Conservation (phyloP, 2,329 filamentous ascomycete species). For the Claviceps quebecensis region DNA sequence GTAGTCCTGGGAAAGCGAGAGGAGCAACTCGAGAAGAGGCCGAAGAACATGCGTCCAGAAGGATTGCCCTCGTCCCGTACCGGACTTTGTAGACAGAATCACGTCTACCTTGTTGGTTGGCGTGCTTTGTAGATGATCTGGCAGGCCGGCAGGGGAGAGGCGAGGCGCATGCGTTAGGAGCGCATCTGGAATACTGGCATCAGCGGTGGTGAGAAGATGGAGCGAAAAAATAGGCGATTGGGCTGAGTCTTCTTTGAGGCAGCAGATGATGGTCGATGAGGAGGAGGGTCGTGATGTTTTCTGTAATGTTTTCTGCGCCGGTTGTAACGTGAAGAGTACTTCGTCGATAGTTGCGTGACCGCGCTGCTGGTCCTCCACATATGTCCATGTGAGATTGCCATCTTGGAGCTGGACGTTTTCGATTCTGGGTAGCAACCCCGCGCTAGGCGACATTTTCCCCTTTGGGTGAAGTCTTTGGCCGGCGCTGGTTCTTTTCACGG, state of each 20-base stretch:
- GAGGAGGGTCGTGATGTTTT: background rate
- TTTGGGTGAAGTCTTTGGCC: too few relatives aligned
- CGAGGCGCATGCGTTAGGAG: conserved; percentile 21
- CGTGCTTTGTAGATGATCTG: conserved; percentile 20
- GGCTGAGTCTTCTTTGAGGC: conserved; percentile 21
- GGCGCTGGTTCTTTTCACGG: background rate
- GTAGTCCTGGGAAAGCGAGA: conserved; percentile 23
- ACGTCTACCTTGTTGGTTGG: conserved; percentile 36
- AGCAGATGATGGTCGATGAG: conserved; percentile 19
- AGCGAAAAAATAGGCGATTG: conserved; percentile 14
- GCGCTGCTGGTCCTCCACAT: conserved; percentile 6
- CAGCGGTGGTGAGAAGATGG: conserved; percentile 14
- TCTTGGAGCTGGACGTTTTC: conserved; percentile 12
- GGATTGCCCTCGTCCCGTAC: conserved; percentile 38
- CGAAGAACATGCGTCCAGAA: conserved; percentile 43
- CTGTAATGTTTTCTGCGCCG: background rate
- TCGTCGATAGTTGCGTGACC: conserved; percentile 11
- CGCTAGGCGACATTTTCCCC: background rate
- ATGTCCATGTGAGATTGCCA: conserved; percentile 16
- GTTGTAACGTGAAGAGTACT: conserved; percentile 15
- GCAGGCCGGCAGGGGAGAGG: conserved; percentile 17
- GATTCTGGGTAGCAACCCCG: conserved; percentile 2
- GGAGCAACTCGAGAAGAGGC: conserved; percentile 36
- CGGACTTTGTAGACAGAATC: conserved; percentile 54
- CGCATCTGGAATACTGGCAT: conserved; percentile 19